These are phyloP conservation scores for Dendrobium catenatum DNA, from an alignment of 106 monocot species.

Conservation along the genomic window DNA sequence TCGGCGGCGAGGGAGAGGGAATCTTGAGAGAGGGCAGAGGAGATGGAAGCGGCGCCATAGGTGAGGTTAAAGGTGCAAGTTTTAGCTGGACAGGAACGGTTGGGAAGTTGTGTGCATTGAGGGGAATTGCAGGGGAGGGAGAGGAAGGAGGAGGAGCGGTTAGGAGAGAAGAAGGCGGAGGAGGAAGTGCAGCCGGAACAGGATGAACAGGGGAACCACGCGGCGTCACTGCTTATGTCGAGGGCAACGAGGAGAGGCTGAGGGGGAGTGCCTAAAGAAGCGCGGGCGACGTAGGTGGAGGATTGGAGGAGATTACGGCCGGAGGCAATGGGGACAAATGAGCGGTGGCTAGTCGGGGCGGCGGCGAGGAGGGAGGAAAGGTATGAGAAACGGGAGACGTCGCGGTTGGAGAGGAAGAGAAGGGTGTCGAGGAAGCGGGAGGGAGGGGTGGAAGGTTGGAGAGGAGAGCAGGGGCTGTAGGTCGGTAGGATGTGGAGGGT, in stretches of 20 bases:
- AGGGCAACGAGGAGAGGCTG: slow-evolving; percentile 20
- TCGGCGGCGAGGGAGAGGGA: slow-evolving; percentile 51
- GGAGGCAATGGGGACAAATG: slow-evolving; percentile 18
- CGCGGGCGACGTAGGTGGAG: slow-evolving; percentile 26
- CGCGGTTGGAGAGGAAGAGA: background rate
- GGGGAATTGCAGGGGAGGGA: slow-evolving; percentile 36
- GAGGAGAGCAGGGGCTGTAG: slow-evolving; percentile 20
- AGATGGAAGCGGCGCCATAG: slow-evolving; percentile 52
- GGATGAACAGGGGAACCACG: slow-evolving; percentile 15
- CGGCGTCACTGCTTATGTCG: slow-evolving; percentile 22
- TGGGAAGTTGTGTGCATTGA: slow-evolving; percentile 38
- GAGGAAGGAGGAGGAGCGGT: slow-evolving; percentile 25
- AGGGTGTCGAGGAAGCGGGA: slow-evolving; percentile 10
- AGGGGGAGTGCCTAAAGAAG: slow-evolving; percentile 14
- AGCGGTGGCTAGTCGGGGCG: background rate
- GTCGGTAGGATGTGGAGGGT: slow-evolving; percentile 11
- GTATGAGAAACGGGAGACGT: slow-evolving; percentile 19
- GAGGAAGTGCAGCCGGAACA: slow-evolving; percentile 10
- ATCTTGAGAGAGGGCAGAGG: slow-evolving; percentile 46
- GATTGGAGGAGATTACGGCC: slow-evolving; percentile 17
- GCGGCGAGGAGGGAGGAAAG: slow-evolving; percentile 9
- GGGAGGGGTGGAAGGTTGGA: background rate
- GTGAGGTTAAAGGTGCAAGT: slow-evolving; percentile 63
- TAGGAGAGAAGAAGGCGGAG: slow-evolving; percentile 14
- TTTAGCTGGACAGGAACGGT: slow-evolving; percentile 19